Base-by-base conservation (phyloP, 495 filamentous ascomycete genomes). In the Neurospora africana region DNA sequence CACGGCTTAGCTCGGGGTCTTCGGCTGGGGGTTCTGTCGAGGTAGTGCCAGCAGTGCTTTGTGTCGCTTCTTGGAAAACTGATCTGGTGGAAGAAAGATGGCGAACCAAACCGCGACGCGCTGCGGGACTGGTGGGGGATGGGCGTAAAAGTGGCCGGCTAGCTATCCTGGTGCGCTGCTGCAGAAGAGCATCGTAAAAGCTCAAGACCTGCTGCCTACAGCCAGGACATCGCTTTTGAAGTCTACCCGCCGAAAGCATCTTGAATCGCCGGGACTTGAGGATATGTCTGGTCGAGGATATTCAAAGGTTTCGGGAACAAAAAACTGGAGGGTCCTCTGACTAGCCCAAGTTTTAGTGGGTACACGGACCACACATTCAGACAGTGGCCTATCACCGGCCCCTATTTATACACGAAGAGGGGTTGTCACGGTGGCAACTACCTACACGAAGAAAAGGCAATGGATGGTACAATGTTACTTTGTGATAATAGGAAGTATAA, bases 121-220 rank as follows among this genome's bases (percentile, higher is more conserved):
- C 71, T 37, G 69, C 68, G 27, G 35, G 39, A 40, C 68, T 67
- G n/a, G 75, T 33, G 53, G 53, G 53, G 27, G 53, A 33, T 65
- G 53, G 69, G 72, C 68, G 73, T 10, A 72, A 36, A 69, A 79
- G 75, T 19, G 73, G 74, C 15, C 73, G 74, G 23, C 76, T n/a
- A 8, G 69, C 47, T 70, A 72, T 69, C 33, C 69, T 70, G n/a
- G 33, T 72, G 53, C 71, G 71, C 33, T 73, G 76, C 70, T 19
- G 76, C 75, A 75, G 82, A 79, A 71, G 78, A 74, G 71, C 82
- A 75, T 76, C 83, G 78, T 74, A 87, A 79, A 72, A 87, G 72
- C 80, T 79, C 35, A 85, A 76, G 35, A 87, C 72, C 40, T 83
- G 84, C 37, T 82, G 76, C 72, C 85, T 83, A 74, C 86, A 88